phyloP scores from a whole-genome alignment of 306 rosid genomes.

The Cicer bijugum region DNA sequence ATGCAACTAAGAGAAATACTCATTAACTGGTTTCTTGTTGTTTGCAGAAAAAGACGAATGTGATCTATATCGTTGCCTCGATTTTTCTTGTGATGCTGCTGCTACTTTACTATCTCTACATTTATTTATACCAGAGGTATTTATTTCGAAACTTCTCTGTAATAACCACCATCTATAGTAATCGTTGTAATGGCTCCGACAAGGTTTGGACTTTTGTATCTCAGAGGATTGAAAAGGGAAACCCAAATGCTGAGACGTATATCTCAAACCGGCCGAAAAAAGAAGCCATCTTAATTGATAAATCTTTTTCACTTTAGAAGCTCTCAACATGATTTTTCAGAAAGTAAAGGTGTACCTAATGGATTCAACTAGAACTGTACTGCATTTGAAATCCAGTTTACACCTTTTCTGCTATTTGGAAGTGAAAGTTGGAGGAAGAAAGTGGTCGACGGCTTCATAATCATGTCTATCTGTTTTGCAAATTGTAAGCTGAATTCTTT shows the following conservation, averaged over 20 bases:
- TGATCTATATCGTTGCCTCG: conserved; percentile 59
- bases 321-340: conserved; percentile 32
- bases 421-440: conserved; percentile 23
- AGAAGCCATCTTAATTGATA: conserved; percentile 61
- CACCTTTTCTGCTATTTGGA: conserved; percentile 36
- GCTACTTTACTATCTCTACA: conserved; percentile 60
- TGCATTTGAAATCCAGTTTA: conserved; percentile 14
- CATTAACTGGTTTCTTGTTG: conserved; percentile 26
- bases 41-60: conserved; percentile 63
- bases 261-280: conserved; percentile 60
- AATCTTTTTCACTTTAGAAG: conserved; percentile 17
- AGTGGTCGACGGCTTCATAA: conserved; percentile 13
- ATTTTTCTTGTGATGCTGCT: conserved; percentile 58
- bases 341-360: conserved; percentile 24
- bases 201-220: conserved; percentile 35
- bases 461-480: conserved; percentile 5
- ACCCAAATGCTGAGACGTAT: conserved; percentile 63
- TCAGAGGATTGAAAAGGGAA: conserved; percentile 68
- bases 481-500: conserved; percentile 23
- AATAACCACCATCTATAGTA: conserved; percentile 30
- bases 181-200: conserved; percentile 27
- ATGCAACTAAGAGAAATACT: conserved; percentile 18
- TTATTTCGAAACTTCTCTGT: conserved; percentile 14
- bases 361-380: conserved; percentile 14
- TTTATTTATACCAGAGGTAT: conserved; percentile 74